These are phyloP conservation scores for Helianthus tuberosus DNA, from an alignment of 129 eudicot genomes.

Conservation along the genomic window DNA sequence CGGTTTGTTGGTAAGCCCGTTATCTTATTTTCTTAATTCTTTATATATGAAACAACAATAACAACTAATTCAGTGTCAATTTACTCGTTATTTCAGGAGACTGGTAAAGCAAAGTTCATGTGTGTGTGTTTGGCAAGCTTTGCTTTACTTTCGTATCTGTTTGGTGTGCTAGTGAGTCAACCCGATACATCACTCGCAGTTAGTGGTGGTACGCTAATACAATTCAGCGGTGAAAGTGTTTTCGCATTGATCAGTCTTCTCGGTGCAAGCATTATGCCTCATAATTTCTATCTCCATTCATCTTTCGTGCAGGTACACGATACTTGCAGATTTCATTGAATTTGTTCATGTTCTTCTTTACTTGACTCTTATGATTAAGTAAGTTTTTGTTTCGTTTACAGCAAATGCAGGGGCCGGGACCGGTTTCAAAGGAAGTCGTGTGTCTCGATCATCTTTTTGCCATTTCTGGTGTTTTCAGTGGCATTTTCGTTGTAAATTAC, in stretches of 20 bases:
- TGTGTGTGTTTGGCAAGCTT: conserved; percentile 51
- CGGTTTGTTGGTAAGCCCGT: conserved; percentile 56
- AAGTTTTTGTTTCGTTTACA: conserved; percentile 39
- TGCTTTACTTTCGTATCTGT: conserved; percentile 53
- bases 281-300: conserved; percentile 91
- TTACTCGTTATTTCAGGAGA: conserved; percentile 49
- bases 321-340: not conserved
- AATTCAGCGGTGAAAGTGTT: conserved; percentile 72
- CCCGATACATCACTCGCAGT: conserved; percentile 54
- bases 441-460: conserved; percentile 71
- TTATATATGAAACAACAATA: not conserved
- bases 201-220: conserved; percentile 44
- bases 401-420: conserved; percentile 51
- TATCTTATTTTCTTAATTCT: conserved; percentile 3
- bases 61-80: not conserved
- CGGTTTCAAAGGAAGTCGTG: conserved; percentile 52
- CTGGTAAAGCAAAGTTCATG: conserved; percentile 52
- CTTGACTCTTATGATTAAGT: not conserved
- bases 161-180: conserved; percentile 66
- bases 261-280: conserved; percentile 98
- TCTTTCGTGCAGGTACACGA: conserved; percentile 74
- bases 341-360: not conserved
- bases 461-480: conserved; percentile 68
- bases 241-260: conserved; percentile 76
- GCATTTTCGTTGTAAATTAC: conserved; percentile 73